Conservation (phyloP, 345 rosid genomes). For the Salix purpurea region DNA sequence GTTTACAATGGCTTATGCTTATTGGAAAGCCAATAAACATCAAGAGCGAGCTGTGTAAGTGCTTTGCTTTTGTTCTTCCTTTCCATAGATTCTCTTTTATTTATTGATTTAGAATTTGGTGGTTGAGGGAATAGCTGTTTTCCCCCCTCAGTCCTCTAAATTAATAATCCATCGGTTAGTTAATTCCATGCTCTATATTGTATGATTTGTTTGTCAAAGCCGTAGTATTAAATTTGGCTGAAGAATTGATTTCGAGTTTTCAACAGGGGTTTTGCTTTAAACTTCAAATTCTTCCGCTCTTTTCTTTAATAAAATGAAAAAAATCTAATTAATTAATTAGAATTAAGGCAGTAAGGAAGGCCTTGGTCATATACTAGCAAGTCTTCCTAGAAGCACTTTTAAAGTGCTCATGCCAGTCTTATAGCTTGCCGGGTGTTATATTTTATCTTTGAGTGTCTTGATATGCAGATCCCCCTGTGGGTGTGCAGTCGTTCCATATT, state of each 20-base stretch:
- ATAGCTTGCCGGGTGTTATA: too few relatives aligned
- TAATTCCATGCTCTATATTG: neutral
- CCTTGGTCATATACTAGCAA: too few relatives aligned
- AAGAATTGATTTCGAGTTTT: neutral
- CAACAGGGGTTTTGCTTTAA: neutral
- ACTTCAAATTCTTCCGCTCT: neutral
- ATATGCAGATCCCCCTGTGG: too few relatives aligned
- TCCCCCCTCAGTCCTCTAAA: neutral
- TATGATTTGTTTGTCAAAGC: neutral
- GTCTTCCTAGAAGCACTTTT: too few relatives aligned
- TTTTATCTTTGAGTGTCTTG: too few relatives aligned
- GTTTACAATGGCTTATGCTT: conserved; percentile 97
- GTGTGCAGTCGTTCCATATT: too few relatives aligned
- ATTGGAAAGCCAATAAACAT: conserved; percentile 95
- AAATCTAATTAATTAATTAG: too few relatives aligned
- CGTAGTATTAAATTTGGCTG: neutral
- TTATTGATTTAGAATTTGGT: neutral
- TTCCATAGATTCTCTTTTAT: neutral
- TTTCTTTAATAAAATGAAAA: too few relatives aligned
- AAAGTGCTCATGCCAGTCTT: too few relatives aligned
- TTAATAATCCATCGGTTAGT: neutral
- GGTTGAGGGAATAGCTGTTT: neutral
- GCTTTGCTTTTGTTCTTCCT: neutral
- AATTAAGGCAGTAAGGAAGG: too few relatives aligned
- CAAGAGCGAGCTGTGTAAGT: conserved; percentile 77